Conservation (phyloP, 2,329 filamentous ascomycete genomes). For the Fusarium graminum region DNA sequence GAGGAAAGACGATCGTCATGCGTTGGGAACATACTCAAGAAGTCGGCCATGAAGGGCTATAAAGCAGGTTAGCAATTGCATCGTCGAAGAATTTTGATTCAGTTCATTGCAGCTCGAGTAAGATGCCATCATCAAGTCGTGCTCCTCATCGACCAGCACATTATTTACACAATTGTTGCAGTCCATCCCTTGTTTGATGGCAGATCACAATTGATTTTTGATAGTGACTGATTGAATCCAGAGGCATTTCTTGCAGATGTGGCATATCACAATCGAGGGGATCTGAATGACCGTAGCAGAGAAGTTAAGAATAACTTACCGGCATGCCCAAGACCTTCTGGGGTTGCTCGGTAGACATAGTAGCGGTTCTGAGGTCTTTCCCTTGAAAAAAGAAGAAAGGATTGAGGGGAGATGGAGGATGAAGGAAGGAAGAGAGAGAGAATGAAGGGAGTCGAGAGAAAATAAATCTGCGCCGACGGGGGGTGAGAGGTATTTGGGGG, state of each 20-base stretch:
- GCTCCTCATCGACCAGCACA: background rate
- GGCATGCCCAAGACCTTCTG: constrained; percentile 75
- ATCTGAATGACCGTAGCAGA: constrained; percentile 14
- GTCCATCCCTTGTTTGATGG: constrained; percentile 22
- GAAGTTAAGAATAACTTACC: constrained; percentile 61
- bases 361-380: constrained; percentile 59
- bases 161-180: background rate
- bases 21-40: constrained; percentile 85
- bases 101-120: background rate
- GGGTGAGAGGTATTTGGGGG: constrained; percentile 59
- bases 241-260: constrained; percentile 45
- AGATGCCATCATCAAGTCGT: constrained; percentile 15
- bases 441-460: constrained; percentile 58
- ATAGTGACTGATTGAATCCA: constrained; percentile 16
- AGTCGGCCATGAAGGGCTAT: constrained; percentile 95
- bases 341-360: constrained; percentile 69
- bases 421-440: constrained; percentile 59
- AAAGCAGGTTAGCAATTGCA: constrained; percentile 44
- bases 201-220: constrained; percentile 31
- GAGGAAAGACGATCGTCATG: constrained; percentile 31
- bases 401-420: constrained; percentile 72
- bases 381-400: constrained; percentile 63
- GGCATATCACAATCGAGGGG: constrained; percentile 48
- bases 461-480: constrained; percentile 62
- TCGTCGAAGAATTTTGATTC: background rate